Base-by-base conservation (phyloP, 169 alveolate genomes). In the Plasmodium malariae region DNA sequence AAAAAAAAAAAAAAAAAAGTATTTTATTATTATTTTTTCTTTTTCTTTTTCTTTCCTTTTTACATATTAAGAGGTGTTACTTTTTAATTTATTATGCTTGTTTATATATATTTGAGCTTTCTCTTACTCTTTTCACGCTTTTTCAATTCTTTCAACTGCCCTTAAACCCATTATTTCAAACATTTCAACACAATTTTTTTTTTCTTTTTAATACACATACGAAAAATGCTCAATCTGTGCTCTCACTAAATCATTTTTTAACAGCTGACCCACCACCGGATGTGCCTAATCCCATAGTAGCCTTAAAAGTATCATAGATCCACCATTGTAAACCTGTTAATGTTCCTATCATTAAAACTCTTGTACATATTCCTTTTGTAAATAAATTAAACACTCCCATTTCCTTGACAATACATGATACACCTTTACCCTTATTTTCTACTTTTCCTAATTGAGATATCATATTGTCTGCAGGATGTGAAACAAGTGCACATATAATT, bases 301-400 rank as follows among this genome's bases (percentile, higher is more conserved):
- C 91, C 95, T 98, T 98, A 94, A 98, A 98, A 57, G 98, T 93
- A 93, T 98, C 99, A 93, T 98, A 98, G 63, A 98, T 97, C 99
- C 99, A 98, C 99, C 99, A 98, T 94, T 98, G 99, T 63, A 98
- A 94, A 40, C 99, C 99, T 26, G 99, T 98, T 49, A 98, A 94
- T 36, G 99, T 98, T 36, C 99, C 99, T 69, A 98, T 96, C 99
- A 98, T 98, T 78, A 98, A 72, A 54, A 98, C 97, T 87, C 99
- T 97, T 17, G 99, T 96, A n/a, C 97, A 98, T 21, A 96, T 74
- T 59, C 98, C 99, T 62, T 92, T 92, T 26, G 97, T 96, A 83
- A 93, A 95, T 67, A 96, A 92, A 67, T 96, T 96, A 48, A 60
- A 63, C 74, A 88, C 49, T 34, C 98, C 97, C 26, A 92, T 78